Conservation (phyloP, 805 yeast genomes). For the Hanseniaspora hatyaiensis region DNA sequence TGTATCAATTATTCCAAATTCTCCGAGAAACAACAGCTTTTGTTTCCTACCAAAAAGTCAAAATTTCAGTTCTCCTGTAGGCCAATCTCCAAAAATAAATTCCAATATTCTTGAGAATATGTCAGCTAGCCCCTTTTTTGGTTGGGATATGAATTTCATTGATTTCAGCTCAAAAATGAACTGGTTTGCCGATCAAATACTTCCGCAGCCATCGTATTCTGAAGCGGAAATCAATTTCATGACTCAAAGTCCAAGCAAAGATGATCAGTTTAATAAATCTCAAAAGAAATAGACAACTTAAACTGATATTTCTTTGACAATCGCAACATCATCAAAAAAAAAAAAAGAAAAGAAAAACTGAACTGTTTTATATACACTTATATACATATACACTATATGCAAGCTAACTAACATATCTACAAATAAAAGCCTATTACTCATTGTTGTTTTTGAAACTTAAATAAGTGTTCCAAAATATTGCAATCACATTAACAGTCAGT, state of each 20-base stretch:
- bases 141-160: slow-evolving; percentile 11
- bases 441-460: slow-evolving; percentile 46
- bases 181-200: slow-evolving; percentile 2
- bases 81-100: background rate
- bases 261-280: background rate
- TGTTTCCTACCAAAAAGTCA: background rate
- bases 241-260: background rate
- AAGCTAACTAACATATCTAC: too few relatives aligned
- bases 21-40: background rate
- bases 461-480: slow-evolving; percentile 77
- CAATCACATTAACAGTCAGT: slow-evolving; percentile 54
- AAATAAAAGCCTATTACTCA: background rate
- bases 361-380: background rate
- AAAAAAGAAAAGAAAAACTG: background rate
- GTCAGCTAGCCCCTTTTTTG: slow-evolving; percentile 5
- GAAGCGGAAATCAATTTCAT: slow-evolving; percentile 8
- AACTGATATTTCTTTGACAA: too few relatives aligned
- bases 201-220: background rate
- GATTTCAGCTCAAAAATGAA: slow-evolving; percentile 15
- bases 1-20: background rate
- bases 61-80: background rate
- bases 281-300: too few relatives aligned
- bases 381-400: too few relatives aligned
- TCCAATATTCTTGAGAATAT: background rate
- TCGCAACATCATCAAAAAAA: too few relatives aligned